Evolutionary conservation across 1,284 basidiomycete species (phyloP).

Genomic region (Naganishia liquefaciens): DNA sequence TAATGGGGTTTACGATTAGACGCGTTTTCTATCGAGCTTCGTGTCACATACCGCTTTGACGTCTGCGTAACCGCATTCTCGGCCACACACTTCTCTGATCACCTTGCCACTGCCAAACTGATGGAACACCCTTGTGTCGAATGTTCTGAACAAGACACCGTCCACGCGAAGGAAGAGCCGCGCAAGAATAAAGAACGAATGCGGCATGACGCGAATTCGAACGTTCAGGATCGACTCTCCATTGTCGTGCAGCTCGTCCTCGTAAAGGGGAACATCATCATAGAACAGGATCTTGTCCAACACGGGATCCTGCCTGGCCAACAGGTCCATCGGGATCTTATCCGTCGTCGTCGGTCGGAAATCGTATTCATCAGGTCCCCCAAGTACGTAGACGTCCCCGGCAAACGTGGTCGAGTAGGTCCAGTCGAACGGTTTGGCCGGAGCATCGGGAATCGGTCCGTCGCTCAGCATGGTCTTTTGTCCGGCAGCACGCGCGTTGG

Average conservation of each 20-base stretch:
- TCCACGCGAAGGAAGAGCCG: constrained; percentile 95
- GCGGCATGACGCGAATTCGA: constrained; percentile 93
- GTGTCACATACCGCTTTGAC: constrained; percentile 67
- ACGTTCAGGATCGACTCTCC: constrained; percentile 78
- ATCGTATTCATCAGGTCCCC: constrained; percentile 13
- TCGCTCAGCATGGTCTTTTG: constrained; percentile 48
- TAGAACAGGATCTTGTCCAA: constrained; percentile 75
- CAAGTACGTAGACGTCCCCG: constrained; percentile 59
- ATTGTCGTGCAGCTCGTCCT: constrained; percentile 93
- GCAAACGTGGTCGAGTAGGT: constrained; percentile 90
- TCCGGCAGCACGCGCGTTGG: constrained; percentile 70
- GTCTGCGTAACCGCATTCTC: constrained; percentile 82
- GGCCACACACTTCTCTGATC: constrained; percentile 79
- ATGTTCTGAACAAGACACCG: constrained; percentile 86
- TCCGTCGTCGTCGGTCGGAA: constrained; percentile 52
- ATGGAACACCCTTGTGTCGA: constrained; percentile 88
- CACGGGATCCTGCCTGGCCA: constrained; percentile 79
- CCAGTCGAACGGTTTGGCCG: constrained; percentile 93
- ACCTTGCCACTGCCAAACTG: constrained; percentile 65
- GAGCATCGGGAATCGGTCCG: constrained; percentile 70
- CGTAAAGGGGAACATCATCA: constrained; percentile 85
- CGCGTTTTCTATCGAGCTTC: background rate
- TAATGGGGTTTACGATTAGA: constrained; percentile 44
- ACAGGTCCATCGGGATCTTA: constrained; percentile 73
- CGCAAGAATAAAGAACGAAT: constrained; percentile 86